A percentile compares a stretch with the other conserved stretches of the same genome.
Conservation (phyloP, 108 stramenopile species). For the Nitzschia palea region DNA sequence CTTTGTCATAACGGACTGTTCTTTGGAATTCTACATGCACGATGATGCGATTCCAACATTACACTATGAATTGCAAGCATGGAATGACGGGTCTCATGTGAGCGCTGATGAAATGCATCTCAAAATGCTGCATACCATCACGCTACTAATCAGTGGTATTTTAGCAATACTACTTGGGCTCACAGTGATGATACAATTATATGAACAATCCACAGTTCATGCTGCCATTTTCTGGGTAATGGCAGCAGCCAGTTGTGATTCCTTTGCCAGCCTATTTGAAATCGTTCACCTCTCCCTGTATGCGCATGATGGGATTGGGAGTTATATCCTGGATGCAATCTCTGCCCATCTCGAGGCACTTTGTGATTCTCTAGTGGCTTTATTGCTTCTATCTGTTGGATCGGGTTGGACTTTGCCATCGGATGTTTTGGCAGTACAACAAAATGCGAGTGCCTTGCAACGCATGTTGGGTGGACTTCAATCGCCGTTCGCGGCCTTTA, state of each 20-base stretch:
- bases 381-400: constrained; percentile 66
- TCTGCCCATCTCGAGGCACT: constrained; percentile 79
- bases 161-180: constrained; percentile 42
- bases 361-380: constrained; percentile 73
- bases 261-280: constrained; percentile 58
- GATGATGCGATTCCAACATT: constrained; percentile 58
- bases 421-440: constrained; percentile 53
- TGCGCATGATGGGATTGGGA: constrained; percentile 67
- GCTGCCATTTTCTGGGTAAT: constrained; percentile 69
- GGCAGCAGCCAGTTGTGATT: constrained; percentile 62
- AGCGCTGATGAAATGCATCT: constrained; percentile 77
- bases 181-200: constrained; percentile 34
- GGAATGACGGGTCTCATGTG: constrained; percentile 57
- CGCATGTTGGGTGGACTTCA: constrained; percentile 52
- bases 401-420: constrained; percentile 86
- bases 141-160: constrained; percentile 42
- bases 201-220: constrained; percentile 55
- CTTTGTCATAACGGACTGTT: constrained; percentile 76
- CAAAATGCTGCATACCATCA: constrained; percentile 49
- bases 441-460: constrained; percentile 35
- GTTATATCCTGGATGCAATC: constrained; percentile 66
- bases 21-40: constrained; percentile 61
- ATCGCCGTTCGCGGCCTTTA: constrained; percentile 61
- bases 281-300: constrained; percentile 65
- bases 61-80: constrained; percentile 46